These are phyloP conservation scores for Farysia itapuensis DNA, from an alignment of 1,284 basidiomycete genomes.

Conservation along the genomic window DNA sequence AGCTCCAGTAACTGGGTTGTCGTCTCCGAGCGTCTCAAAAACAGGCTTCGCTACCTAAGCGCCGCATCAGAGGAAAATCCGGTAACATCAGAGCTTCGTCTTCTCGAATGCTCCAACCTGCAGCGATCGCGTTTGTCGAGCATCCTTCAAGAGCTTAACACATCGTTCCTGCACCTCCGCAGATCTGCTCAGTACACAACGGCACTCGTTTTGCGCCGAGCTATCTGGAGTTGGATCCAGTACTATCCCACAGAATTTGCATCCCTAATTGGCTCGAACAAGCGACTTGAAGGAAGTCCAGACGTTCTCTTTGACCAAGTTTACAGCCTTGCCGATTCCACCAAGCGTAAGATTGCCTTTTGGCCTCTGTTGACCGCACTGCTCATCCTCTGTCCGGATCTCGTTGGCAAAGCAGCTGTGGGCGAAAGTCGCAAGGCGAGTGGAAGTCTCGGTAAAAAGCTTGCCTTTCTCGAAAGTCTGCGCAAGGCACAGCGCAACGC, in stretches of 20 bases:
- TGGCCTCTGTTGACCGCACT: constrained; percentile 82
- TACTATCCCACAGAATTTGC: constrained; percentile 79
- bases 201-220: constrained; percentile 73
- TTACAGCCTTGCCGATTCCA: constrained; percentile 59
- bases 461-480: constrained; percentile 61
- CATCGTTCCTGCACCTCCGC: constrained; percentile 80
- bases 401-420: constrained; percentile 64
- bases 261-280: constrained; percentile 66
- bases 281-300: constrained; percentile 55
- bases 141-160: constrained; percentile 70
- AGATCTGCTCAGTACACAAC: constrained; percentile 74
- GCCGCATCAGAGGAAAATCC: constrained; percentile 61
- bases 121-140: constrained; percentile 57
- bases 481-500: constrained; percentile 46
- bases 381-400: constrained; percentile 76
- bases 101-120: constrained; percentile 65
- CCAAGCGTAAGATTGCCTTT: constrained; percentile 66
- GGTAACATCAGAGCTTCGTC: constrained; percentile 73
- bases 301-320: constrained; percentile 59
- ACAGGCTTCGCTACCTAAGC: constrained; percentile 72
- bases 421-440: constrained; percentile 57
- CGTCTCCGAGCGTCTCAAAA: constrained; percentile 73
- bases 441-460: constrained; percentile 61
- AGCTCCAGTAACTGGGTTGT: constrained; percentile 87
- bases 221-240: constrained; percentile 91